Evolutionary conservation across 2,329 filamentous ascomycete species (phyloP).

Genomic region (Ophiostoma perfectum): DNA sequence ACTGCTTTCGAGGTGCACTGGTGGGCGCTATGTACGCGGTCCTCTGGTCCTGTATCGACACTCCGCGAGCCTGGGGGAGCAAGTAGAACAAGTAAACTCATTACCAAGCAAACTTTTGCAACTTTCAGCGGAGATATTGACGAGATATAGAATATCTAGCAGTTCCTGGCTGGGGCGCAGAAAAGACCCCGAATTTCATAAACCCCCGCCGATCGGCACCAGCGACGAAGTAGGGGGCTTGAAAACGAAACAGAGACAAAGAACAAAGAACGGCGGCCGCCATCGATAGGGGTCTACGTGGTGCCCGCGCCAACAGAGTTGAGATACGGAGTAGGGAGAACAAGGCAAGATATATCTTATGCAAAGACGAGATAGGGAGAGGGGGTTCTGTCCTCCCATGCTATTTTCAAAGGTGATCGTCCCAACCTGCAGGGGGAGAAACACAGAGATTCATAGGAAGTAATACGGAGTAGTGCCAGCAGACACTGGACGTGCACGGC

Average conservation of each 20-base stretch:
- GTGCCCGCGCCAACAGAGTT: no score
- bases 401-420: neutral
- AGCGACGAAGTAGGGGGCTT: neutral
- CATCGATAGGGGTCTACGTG: neutral
- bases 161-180: no score
- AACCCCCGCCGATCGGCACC: conserved; percentile 5
- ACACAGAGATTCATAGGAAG: neutral
- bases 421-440: neutral
- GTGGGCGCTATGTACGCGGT: no score
- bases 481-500: no score
- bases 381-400: neutral
- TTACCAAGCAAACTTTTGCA: conserved; percentile 4
- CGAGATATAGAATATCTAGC: neutral
- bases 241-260: neutral
- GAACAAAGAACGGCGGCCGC: neutral
- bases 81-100: neutral
- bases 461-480: no score
- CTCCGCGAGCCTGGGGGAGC: neutral
- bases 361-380: no score
- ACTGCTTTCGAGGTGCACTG: no score
- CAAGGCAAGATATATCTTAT: neutral
- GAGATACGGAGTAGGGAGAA: no score
- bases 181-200: neutral
- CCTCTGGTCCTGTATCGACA: neutral
- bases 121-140: conserved; percentile 1